Evolutionary conservation across 257 asterid species (phyloP).

Genomic region (Gentiana macrophylla): DNA sequence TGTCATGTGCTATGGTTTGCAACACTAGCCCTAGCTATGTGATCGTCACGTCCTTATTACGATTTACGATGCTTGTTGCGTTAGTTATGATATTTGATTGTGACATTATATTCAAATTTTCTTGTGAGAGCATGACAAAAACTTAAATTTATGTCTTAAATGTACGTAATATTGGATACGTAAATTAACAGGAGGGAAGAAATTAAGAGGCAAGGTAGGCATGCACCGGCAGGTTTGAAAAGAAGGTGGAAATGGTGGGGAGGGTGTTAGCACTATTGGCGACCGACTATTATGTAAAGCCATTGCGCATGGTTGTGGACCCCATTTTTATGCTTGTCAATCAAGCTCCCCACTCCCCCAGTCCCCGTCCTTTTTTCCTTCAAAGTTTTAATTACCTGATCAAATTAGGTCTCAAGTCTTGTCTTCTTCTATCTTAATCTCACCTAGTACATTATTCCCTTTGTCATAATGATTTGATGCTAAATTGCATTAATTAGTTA

Average conservation of each 20-base stretch:
- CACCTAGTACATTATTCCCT: too few relatives aligned
- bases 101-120: too few relatives aligned
- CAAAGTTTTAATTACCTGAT: too few relatives aligned
- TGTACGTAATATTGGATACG: not conserved
- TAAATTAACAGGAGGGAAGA: not conserved
- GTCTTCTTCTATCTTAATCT: too few relatives aligned
- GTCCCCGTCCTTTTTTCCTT: too few relatives aligned
- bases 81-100: not conserved
- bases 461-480: too few relatives aligned
- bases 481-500: too few relatives aligned
- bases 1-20: too few relatives aligned
- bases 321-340: not conserved
- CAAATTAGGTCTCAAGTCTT: too few relatives aligned
- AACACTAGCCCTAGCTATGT: too few relatives aligned
- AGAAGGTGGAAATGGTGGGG: slow-evolving; percentile 19
- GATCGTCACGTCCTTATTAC: too few relatives aligned
- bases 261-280: slow-evolving; percentile 57
- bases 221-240: slow-evolving; percentile 16
- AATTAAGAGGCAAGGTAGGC: not conserved
- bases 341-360: too few relatives aligned
- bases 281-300: slow-evolving; percentile 31
- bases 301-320: slow-evolving; percentile 35
- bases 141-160: not conserved
- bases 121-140: not conserved
- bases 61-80: not conserved